Base-by-base conservation (phyloP, 305 asterid species). In the Fraxinus dipetala region DNA sequence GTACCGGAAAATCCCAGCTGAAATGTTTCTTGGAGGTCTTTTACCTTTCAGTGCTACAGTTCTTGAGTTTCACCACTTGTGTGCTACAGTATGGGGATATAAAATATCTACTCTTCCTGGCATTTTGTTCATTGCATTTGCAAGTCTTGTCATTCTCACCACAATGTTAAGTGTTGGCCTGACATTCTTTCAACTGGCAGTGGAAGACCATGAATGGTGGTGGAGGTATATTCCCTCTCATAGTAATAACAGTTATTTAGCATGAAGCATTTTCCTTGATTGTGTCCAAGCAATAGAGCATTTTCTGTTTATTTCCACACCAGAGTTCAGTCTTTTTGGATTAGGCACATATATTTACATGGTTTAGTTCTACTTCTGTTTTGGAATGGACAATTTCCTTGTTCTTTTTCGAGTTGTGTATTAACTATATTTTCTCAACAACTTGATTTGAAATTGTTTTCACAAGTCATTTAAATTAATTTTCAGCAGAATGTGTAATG, bases 21-120 rank as follows among this genome's bases (percentile, higher is more conserved):
- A 96, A 85, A 91, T 96, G 94, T 89, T 96, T 82, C 85, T 94
- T 38, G 95, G 88, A 38, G 99, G 98, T 35, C 93, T 96, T 86
- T 87, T 93, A 76, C 97, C 98, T 74, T 94, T 90, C 86, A 89
- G 98, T 79, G 98, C 92, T 20, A 81, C 92, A 76, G 88, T 84
- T 83, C 86, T 90, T 14, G 98, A 96, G 90, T 87, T 96, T 43
- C 97, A 90, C 85, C 90, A 91, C 81, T 81, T 93, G 85, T 88
- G 89, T 67, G 88, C 95, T 54, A 93, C 93, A 79, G 80, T 94
- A 8, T 96, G 99, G 99, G 97, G 98, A 81, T 89, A 88, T 76
- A 96, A 94, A 88, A 81, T 93, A 82, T 93, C 83, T 72, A 90
- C 90, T 32, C 76, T 84, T 80, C 89, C 94, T 2, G 89, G 89